phyloP scores from a whole-genome alignment of 2,329 filamentous ascomycete species.

The Colletotrichum phormii region DNA sequence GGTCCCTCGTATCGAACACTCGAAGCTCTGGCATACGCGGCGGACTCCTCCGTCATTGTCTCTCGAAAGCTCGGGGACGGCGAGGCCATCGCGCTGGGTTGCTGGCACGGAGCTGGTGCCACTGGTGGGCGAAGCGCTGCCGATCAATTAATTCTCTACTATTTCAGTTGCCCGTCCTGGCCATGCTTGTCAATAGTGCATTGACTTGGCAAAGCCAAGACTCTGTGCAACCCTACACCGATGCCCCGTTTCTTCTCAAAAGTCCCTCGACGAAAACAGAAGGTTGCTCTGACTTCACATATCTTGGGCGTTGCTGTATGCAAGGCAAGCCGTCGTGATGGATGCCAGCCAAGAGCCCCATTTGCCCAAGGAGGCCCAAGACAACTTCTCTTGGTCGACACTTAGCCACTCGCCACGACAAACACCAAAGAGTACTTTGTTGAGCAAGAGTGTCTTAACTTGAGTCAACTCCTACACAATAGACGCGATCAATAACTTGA shows the following conservation, averaged over 20 bases:
- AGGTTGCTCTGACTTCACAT: conserved; percentile 2
- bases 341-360: neutral
- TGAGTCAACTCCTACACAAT: neutral
- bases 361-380: neutral
- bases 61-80: neutral
- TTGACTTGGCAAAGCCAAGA: neutral
- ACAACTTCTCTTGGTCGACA: too few species aligned
- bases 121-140: neutral
- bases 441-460: too few species aligned
- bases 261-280: conserved; percentile 5
- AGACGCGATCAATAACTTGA: neutral
- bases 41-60: neutral
- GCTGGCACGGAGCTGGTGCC: neutral
- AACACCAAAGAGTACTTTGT: too few species aligned
- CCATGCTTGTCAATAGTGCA: conserved; percentile 8
- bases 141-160: neutral
- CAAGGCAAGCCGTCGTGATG: neutral
- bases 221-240: neutral
- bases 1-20: neutral
- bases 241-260: neutral
- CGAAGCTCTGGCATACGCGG: neutral
- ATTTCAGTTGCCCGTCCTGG: neutral
- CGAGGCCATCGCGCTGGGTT: neutral
- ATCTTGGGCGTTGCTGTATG: neutral
- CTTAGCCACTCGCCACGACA: neutral